phyloP scores from a whole-genome alignment of 2,329 filamentous ascomycete species.

The Colletotrichum trifolii region DNA sequence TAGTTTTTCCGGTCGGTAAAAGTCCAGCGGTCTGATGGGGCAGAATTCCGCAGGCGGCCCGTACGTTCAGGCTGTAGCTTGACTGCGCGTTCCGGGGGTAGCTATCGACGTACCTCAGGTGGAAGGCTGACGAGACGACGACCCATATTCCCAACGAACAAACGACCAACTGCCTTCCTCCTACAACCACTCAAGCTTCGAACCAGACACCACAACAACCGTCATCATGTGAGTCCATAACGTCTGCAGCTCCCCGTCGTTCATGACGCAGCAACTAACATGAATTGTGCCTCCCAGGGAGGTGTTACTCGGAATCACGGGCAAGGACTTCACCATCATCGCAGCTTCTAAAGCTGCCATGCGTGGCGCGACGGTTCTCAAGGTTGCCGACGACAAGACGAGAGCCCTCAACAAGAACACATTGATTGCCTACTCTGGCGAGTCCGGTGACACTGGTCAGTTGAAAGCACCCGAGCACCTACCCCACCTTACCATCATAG shows the following conservation, averaged over 20 bases:
- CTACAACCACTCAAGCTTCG: slow-evolving; percentile 4
- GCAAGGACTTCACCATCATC: slow-evolving; percentile 99
- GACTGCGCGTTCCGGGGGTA: slow-evolving; percentile 49
- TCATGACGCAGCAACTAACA: slow-evolving; percentile 35
- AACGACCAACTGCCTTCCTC: slow-evolving; percentile 27
- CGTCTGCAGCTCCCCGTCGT: slow-evolving; percentile 7
- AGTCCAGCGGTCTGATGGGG: slow-evolving; percentile 46
- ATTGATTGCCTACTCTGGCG: slow-evolving; percentile 93
- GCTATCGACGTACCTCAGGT: slow-evolving; percentile 27
- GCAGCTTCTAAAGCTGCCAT: slow-evolving; percentile 98
- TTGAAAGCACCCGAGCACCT: slow-evolving; percentile 25
- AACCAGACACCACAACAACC: slow-evolving; percentile 29
- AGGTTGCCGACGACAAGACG: slow-evolving; percentile 96
- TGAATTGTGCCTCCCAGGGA: slow-evolving; percentile 71
- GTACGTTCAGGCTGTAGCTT: slow-evolving; percentile 54
- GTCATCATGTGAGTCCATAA: slow-evolving; percentile 44
- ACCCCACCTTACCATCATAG: slow-evolving; percentile 8
- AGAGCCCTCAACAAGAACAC: slow-evolving; percentile 92
- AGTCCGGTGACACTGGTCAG: slow-evolving; percentile 93
- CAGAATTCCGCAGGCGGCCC: slow-evolving; percentile 41
- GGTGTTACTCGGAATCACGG: slow-evolving; percentile 96
- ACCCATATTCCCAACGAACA: slow-evolving; percentile 21
- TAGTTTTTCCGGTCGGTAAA: slow-evolving; percentile 26
- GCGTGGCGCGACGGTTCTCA: slow-evolving; percentile 96
- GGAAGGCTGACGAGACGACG: slow-evolving; percentile 33